Evolutionary conservation across 2,329 filamentous ascomycete species (phyloP).

Genomic region (Cercospora sp.): DNA sequence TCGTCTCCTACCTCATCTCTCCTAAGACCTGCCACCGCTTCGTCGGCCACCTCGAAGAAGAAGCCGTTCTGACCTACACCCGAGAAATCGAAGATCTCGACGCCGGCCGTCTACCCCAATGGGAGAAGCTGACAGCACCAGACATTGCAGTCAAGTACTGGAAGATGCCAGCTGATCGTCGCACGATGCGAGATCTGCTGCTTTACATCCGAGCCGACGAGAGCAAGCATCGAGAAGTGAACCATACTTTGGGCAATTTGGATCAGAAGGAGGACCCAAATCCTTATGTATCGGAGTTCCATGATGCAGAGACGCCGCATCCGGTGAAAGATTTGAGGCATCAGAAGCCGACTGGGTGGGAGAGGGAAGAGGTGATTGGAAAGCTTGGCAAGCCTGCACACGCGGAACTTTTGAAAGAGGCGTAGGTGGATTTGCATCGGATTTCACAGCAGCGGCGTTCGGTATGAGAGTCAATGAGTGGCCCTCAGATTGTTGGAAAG

Average conservation of each 20-base stretch:
- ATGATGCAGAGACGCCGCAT: conserved; percentile 65
- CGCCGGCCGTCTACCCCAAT: conserved; percentile 76
- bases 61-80: conserved; percentile 94
- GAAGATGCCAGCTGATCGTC: conserved; percentile 82
- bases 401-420: neutral
- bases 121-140: conserved; percentile 75
- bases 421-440: neutral
- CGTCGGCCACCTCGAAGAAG: conserved; percentile 95
- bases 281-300: conserved; percentile 83
- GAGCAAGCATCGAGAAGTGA: conserved; percentile 79
- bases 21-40: conserved; percentile 91
- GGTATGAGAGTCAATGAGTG: neutral
- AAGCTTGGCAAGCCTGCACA: neutral
- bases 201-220: conserved; percentile 89
- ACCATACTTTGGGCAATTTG: conserved; percentile 89
- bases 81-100: conserved; percentile 86
- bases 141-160: conserved; percentile 91
- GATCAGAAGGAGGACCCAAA: conserved; percentile 86
- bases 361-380: conserved; percentile 73
- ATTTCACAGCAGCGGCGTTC: neutral
- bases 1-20: conserved; percentile 81
- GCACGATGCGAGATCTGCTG: conserved; percentile 82
- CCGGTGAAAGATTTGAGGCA: conserved; percentile 67
- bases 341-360: conserved; percentile 72
- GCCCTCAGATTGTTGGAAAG: neutral